These are phyloP conservation scores for Athelia psychrophila DNA, from an alignment of 1,284 basidiomycete species.

Conservation along the genomic window DNA sequence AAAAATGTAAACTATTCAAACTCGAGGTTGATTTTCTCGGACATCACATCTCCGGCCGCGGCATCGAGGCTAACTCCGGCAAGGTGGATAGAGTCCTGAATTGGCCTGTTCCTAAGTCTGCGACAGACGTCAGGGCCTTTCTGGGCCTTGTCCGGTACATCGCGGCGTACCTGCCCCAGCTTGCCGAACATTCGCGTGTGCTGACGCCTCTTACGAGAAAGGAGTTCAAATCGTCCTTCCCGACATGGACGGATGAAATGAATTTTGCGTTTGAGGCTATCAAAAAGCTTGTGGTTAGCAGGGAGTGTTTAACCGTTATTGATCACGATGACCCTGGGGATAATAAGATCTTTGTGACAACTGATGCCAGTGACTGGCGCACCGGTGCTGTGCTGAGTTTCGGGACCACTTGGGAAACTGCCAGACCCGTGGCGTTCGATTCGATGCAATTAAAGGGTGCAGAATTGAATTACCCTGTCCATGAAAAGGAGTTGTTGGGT, in stretches of 20 bases:
- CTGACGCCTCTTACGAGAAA: constrained; percentile 16
- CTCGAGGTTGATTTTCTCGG: constrained; percentile 18
- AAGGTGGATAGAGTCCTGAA: constrained; percentile 15
- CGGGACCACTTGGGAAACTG: constrained; percentile 13
- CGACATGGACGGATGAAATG: too few species aligned
- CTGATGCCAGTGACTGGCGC: constrained; percentile 20
- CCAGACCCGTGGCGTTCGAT: constrained; percentile 13
- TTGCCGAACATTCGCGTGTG: constrained; percentile 10
- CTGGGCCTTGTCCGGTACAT: constrained; percentile 19
- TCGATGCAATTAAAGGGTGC: constrained; percentile 12
- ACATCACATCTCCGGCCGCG: constrained; percentile 16
- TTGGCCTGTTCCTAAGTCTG: constrained; percentile 13
- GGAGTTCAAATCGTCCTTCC: not conserved
- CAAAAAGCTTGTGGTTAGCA: constrained; percentile 9
- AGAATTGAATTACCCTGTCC: constrained; percentile 8
- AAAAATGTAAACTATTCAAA: constrained; percentile 32
- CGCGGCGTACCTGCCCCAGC: constrained; percentile 9
- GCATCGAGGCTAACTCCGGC: constrained; percentile 16
- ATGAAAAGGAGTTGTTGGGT: too few species aligned
- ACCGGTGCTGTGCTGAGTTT: constrained; percentile 21
- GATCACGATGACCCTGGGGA: constrained; percentile 12
- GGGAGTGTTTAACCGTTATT: constrained; percentile 7
- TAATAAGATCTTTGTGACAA: constrained; percentile 23
- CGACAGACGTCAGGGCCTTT: constrained; percentile 12
- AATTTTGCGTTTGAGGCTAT: constrained; percentile 13